phyloP scores from a whole-genome alignment of 305 asterid genomes.

The Fraxinus ornus region DNA sequence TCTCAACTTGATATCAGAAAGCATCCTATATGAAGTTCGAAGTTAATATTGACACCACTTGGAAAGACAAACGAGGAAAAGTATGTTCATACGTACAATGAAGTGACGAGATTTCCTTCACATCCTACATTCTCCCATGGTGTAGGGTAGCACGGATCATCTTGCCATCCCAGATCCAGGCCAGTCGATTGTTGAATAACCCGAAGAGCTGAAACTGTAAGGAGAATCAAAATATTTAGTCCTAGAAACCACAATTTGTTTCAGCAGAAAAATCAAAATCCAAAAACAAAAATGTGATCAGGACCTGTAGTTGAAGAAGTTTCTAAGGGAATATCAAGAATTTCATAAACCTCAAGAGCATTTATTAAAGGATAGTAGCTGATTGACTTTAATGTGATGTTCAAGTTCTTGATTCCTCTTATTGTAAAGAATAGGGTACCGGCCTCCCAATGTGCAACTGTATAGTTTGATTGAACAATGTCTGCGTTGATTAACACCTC shows the following conservation, averaged over 20 bases:
- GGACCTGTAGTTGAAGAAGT: slow-evolving; percentile 87
- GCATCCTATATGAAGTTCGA: slow-evolving; percentile 48
- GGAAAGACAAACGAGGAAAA: not conserved
- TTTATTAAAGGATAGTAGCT: slow-evolving; percentile 71
- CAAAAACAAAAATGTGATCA: slow-evolving; percentile 12
- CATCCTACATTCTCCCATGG: slow-evolving; percentile 84
- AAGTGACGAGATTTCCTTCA: slow-evolving; percentile 78
- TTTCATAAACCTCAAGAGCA: slow-evolving; percentile 85
- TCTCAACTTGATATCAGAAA: slow-evolving; percentile 70
- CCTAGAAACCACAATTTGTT: not conserved
- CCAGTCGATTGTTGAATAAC: slow-evolving; percentile 82
- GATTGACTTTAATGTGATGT: slow-evolving; percentile 66
- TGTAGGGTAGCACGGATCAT: slow-evolving; percentile 86
- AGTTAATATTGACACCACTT: not conserved
- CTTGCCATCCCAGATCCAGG: slow-evolving; percentile 78
- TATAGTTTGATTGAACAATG: slow-evolving; percentile 57
- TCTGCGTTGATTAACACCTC: slow-evolving; percentile 67
- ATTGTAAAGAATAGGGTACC: slow-evolving; percentile 46
- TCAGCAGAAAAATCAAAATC: not conserved
- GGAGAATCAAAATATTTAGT: not conserved
- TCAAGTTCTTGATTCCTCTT: slow-evolving; percentile 58
- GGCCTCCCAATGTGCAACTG: slow-evolving; percentile 60
- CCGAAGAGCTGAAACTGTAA: slow-evolving; percentile 85
- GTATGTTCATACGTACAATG: slow-evolving; percentile 53
- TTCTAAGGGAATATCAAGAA: slow-evolving; percentile 71